Percentiles rank a stretch among this genome's conserved stretches.
phyloP scores from a whole-genome alignment of 441 rosid species.

The Pelargonium cotyledonis region DNA sequence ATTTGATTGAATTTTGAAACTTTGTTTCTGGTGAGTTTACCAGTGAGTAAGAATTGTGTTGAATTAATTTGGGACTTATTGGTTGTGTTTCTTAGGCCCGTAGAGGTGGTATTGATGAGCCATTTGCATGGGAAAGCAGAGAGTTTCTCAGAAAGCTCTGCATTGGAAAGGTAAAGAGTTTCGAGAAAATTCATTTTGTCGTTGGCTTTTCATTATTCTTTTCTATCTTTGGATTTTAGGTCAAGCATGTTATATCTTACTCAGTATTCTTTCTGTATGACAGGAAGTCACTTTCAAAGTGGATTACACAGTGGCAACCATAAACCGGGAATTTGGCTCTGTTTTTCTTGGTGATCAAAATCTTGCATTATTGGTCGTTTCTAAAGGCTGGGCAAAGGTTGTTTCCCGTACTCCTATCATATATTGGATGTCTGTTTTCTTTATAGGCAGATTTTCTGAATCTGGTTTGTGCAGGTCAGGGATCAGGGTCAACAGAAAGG shows the following conservation, averaged over 20 bases:
- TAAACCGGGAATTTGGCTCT: conserved; percentile 73
- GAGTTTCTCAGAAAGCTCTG: conserved; percentile 89
- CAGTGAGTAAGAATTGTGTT: not conserved
- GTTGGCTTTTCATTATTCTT: conserved; percentile 1
- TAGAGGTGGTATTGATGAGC: conserved; percentile 79
- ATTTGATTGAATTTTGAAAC: not conserved
- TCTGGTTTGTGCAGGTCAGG: conserved; percentile 54
- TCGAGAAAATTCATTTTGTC: conserved; percentile 20
- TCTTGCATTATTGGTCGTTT: conserved; percentile 55
- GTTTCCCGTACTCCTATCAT: conserved; percentile 14
- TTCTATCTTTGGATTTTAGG: not conserved
- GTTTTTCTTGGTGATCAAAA: conserved; percentile 73
- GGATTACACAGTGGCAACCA: conserved; percentile 63
- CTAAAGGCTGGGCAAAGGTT: conserved; percentile 92
- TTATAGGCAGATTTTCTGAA: conserved; percentile 14
- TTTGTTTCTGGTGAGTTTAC: not conserved
- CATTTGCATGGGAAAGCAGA: conserved; percentile 97
- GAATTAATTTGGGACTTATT: no score
- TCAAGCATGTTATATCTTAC: not conserved
- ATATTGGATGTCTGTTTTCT: not conserved
- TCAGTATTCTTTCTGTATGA: conserved; percentile 7
- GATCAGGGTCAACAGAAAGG: conserved; percentile 81
- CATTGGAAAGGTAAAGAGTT: conserved; percentile 72
- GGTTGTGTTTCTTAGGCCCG: conserved; percentile 56
- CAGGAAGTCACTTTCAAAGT: conserved; percentile 88